Evolutionary conservation across 2,329 filamentous ascomycete species (phyloP).

Genomic region (Alternaria solani): DNA sequence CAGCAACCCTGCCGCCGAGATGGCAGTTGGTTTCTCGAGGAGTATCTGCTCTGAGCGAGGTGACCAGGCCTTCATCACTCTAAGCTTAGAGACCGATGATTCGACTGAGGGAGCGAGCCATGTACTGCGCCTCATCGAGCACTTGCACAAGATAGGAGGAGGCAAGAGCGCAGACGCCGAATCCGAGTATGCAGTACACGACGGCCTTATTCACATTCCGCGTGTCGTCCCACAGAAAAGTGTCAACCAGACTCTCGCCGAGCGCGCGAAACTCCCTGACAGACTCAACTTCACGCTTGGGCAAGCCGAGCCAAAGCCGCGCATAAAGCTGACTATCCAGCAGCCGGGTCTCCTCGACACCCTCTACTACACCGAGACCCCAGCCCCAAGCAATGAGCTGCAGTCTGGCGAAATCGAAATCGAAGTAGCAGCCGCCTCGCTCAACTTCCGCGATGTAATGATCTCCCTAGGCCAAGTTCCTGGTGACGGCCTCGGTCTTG

Average conservation of each 20-base stretch:
- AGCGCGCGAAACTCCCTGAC: constrained; percentile 5
- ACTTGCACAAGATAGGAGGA: constrained; percentile 16
- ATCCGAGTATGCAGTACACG: constrained; percentile 13
- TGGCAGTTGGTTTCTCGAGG: constrained; percentile 20
- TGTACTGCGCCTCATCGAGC: constrained; percentile 7
- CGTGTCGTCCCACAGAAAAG: constrained; percentile 15
- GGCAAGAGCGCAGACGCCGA: constrained; percentile 6
- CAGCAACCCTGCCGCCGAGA: constrained; percentile 13
- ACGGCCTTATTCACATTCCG: constrained; percentile 19
- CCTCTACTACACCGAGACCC: constrained; percentile 17
- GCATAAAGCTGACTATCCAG: constrained; percentile 18
- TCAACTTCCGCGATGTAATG: constrained; percentile 29
- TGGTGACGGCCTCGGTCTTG: constrained; percentile 14
- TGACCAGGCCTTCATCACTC: constrained; percentile 11
- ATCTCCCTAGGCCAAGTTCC: constrained; percentile 12
- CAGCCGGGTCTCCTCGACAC: constrained; percentile 22
- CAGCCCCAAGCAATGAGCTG: constrained; percentile 5
- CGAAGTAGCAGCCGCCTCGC: constrained; percentile 17
- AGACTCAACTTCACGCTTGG: constrained; percentile 8
- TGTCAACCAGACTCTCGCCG: constrained; percentile 13
- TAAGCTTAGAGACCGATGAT: constrained; percentile 15
- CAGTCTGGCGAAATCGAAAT: constrained; percentile 25
- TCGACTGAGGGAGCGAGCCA: not conserved
- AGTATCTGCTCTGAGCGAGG: constrained; percentile 19
- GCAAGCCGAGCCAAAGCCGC: constrained; percentile 10